phyloP scores from a whole-genome alignment of 805 yeast genomes.

The Yamadazyma kitorensis region DNA sequence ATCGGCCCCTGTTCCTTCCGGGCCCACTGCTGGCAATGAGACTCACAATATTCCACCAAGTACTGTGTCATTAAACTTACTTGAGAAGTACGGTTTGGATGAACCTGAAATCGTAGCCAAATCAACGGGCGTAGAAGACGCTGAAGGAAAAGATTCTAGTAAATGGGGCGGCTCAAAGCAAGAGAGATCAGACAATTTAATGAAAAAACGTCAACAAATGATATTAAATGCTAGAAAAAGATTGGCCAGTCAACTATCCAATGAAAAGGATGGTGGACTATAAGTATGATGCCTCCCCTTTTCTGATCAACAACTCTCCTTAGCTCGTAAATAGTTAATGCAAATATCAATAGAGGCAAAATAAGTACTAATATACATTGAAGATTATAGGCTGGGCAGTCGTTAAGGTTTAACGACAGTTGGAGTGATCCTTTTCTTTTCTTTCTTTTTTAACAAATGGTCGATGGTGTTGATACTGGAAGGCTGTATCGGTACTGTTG shows the following conservation, averaged over 20 bases:
- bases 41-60: conserved; percentile 19
- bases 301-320: too few relatives aligned
- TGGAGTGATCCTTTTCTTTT: conserved; percentile 21
- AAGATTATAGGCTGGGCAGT: too few relatives aligned
- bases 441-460: conserved; percentile 12
- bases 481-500: conserved; percentile 1
- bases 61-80: conserved; percentile 19
- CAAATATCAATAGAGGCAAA: too few relatives aligned
- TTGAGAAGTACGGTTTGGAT: conserved; percentile 44
- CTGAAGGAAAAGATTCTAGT: conserved; percentile 15
- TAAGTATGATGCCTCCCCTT: too few relatives aligned
- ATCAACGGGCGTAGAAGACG: conserved; percentile 6
- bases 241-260: conserved; percentile 40
- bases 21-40: conserved; percentile 2
- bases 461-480: conserved; percentile 11
- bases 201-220: conserved; percentile 38
- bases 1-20: conserved; percentile 12
- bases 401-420: conserved; percentile 13
- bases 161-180: conserved; percentile 23
- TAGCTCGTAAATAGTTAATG: too few relatives aligned
- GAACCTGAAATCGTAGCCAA: conserved; percentile 27
- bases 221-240: conserved; percentile 43
- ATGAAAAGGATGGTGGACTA: conserved; percentile 19
- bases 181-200: conserved; percentile 20
- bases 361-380: too few relatives aligned